Percentiles rank a stretch among this genome's conserved stretches.
Conservation (phyloP, 2,329 filamentous ascomycete species). For the Colletotrichum falcatum region DNA sequence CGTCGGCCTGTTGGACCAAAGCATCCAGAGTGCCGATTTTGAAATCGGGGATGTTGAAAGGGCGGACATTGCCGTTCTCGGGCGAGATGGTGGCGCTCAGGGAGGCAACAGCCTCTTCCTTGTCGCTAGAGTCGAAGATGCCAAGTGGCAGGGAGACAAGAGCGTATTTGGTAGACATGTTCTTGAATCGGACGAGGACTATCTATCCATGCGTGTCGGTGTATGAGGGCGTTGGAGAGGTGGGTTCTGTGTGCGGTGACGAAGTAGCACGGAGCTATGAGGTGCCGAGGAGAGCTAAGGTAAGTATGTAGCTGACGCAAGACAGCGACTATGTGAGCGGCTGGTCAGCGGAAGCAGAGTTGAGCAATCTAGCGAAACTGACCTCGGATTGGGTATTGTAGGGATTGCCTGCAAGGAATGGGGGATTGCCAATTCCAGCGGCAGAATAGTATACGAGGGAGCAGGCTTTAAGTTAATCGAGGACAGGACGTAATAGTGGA, state of each 20-base stretch:
- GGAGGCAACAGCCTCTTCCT: constrained; percentile 83
- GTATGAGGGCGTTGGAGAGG: background rate
- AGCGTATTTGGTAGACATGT: constrained; percentile 76
- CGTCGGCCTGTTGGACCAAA: constrained; percentile 95
- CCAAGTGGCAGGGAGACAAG: constrained; percentile 91
- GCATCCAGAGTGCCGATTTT: constrained; percentile 98
- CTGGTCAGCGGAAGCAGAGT: background rate
- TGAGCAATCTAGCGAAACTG: background rate
- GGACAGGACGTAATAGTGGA: background rate
- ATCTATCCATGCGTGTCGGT: constrained; percentile 27
- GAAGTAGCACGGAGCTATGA: constrained; percentile 1
- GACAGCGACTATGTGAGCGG: background rate
- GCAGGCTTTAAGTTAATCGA: background rate
- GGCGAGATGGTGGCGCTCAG: constrained; percentile 77
- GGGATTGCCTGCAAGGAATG: background rate
- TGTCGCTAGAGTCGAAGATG: constrained; percentile 83
- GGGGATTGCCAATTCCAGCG: background rate
- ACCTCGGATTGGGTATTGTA: background rate
- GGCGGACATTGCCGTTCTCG: constrained; percentile 80
- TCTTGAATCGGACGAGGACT: constrained; percentile 6
- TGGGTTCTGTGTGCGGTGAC: constrained; percentile 1
- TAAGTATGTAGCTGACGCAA: constrained; percentile 11
- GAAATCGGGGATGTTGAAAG: constrained; percentile 90
- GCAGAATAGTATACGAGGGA: background rate
- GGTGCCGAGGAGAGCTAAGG: constrained; percentile 2